Base-by-base conservation (phyloP, 371 early-diverging fungal genomes). In the Saksenaea vasiformis region DNA sequence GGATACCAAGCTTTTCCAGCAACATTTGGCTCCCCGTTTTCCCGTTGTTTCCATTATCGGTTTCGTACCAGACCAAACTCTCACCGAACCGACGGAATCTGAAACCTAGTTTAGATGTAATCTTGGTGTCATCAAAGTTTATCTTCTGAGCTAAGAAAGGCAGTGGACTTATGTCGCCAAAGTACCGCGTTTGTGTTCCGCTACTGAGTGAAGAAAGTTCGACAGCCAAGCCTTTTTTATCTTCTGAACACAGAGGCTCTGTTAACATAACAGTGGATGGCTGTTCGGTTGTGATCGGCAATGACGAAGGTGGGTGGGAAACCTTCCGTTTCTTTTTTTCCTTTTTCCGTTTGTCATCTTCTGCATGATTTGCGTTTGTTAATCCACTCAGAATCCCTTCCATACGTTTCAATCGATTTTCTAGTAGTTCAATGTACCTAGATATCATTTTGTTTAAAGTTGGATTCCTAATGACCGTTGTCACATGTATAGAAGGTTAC, bases 401-500 rank as follows among this genome's bases (percentile, higher is more conserved):
- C 87, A 90, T 86, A 22, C 87, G 80, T 60, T 87, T 85, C 11
- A 90, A 66, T 57, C 90, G 69, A 56, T 81, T 86, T 65, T 90
- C 90, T 14, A 90, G 64, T 0, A 85, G 83, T 68, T 90, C 88
- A 66, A 88, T 87, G 56, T 90, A 90, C 11, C 74, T 74, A 58
- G 13, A 35, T 17, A 44, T 28, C 14, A 58, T 26, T n/a, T 7
- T 53, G 8, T 39, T 19, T 37, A 35, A 58, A 15, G 35, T 19
- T 24, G 56, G 24, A 54, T 37, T 27, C 27, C 28, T 31, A 34
- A 15, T 22, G 14, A 7, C 15, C 11, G 53, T 34, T 34, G 19
- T 28, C 41, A 10, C 7, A 36, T 24, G 26, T 56, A 47, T 59
- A 44, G 44, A 44, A 8, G 26, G 13, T 64, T 65, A 60, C 58